Evolutionary conservation across 2,329 filamentous ascomycete genomes (phyloP).

Genomic region (Curvularia sp.): DNA sequence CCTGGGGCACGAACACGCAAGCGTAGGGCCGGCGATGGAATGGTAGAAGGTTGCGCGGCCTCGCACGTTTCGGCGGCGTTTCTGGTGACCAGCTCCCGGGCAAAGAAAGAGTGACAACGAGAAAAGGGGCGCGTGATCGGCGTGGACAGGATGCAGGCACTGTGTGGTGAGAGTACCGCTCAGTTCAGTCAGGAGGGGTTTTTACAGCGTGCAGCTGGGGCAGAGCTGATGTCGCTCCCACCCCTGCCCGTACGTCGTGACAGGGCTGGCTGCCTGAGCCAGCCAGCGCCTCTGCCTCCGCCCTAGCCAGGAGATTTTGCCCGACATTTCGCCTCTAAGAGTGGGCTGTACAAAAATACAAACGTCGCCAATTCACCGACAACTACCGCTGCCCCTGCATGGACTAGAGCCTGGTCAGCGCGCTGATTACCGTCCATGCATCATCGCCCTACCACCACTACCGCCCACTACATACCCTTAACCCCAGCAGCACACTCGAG

Average conservation of each 20-base stretch:
- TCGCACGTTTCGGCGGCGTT: conserved; percentile 7
- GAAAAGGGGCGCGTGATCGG: conserved; percentile 14
- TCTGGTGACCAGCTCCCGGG: conserved; percentile 15
- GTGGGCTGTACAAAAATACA: conserved; percentile 12
- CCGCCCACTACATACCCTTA: neutral
- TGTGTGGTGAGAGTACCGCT: neutral
- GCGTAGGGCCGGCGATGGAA: conserved; percentile 21
- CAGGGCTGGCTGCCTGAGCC: conserved; percentile 11
- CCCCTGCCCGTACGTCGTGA: conserved; percentile 18
- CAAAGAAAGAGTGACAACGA: conserved; percentile 13
- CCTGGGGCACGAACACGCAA: conserved; percentile 37
- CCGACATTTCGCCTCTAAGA: conserved; percentile 19
- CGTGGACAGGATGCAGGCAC: conserved; percentile 7
- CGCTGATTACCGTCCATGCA: conserved; percentile 21
- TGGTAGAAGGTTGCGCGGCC: conserved; percentile 22
- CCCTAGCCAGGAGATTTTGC: conserved; percentile 4
- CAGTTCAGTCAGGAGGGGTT: conserved; percentile 18
- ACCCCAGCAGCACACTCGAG: neutral
- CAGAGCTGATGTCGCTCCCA: conserved; percentile 20
- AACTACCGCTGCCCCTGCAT: conserved; percentile 17
- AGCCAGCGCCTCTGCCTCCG: conserved; percentile 3
- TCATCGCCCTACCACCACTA: conserved; percentile 11
- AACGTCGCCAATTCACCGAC: conserved; percentile 12
- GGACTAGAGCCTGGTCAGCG: conserved; percentile 21
- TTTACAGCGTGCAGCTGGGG: conserved; percentile 15